Evolutionary conservation across 352 stramenopile genomes (phyloP), one percentile per base, ranked within the genome.

Genomic region (Hyaloperonospora brassicae): DNA sequence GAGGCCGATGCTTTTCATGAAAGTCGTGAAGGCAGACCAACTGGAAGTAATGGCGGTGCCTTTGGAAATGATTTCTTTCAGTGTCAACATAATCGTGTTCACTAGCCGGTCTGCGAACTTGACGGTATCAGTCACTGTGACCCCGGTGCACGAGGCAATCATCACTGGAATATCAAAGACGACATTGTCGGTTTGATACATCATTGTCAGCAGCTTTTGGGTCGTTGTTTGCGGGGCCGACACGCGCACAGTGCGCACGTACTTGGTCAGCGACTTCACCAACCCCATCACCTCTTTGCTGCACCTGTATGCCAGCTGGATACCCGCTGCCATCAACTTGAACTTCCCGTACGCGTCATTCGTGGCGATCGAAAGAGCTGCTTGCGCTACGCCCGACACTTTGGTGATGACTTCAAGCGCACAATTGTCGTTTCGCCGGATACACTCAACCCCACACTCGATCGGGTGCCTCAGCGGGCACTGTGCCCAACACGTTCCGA

Each of bases 131-230:
- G 62, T 49, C 22, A 64, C 52, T 42, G 61, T 64, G 17, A 59
- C 56, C 31, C 72, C 72, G 0, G 76, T 36, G 35, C 75, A 86
- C 2, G 60, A 62, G 11, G 62, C 50, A 35, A 86, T 64, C 21
- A 68, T 70, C 8, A 73, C 49, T 0, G 75, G 75, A 9, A 86
- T 56, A 24, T 85, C 72, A 43, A 73, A 64, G 5, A 72, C 57
- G 1, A 70, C 67, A 5, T 81, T 64, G 51, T 82, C 67, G 3
- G 61, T 70, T 34, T 86, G 67, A 27, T 72, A 72, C 12, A 86
- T 42, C 44, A 75, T 47, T 13, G 58, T 58, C 6, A 73, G 31
- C 17, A 83, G 23, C 55, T 79, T 44, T 14, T 79, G 64, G 46
- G 72, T 23, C 4, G 64, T 62, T 21, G 54, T 68, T 22, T 70